phyloP scores from a whole-genome alignment of 163 green algal genomes.

The Trebouxiophyceae sp. region DNA sequence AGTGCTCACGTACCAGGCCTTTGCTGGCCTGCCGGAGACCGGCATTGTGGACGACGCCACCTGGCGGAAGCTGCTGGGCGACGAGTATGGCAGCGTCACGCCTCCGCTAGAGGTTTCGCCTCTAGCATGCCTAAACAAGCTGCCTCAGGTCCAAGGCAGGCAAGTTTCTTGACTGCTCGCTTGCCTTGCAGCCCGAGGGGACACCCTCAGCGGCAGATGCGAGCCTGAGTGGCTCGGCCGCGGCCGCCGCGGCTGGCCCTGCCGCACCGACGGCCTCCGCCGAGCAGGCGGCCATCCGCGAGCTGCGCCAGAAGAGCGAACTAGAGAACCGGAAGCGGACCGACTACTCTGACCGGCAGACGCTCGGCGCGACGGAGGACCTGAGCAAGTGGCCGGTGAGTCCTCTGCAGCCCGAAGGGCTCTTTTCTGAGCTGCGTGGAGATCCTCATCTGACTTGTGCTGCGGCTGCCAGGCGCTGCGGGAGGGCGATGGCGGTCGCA shows the following conservation, averaged over 20 bases:
- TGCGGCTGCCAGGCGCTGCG: constrained; percentile 70
- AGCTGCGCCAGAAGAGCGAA: neutral
- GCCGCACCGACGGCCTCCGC: too few relatives aligned
- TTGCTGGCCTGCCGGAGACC: constrained; percentile 41
- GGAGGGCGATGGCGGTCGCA: constrained; percentile 63
- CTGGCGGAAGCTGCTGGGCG: constrained; percentile 40
- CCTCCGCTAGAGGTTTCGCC: neutral
- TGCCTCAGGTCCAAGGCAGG: too few relatives aligned
- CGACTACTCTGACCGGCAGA: constrained; percentile 1
- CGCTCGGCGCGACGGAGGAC: too few relatives aligned
- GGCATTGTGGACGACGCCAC: constrained; percentile 38
- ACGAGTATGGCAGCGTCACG: constrained; percentile 1
- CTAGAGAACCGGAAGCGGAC: neutral
- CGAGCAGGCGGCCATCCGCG: neutral
- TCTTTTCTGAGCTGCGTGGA: too few relatives aligned
- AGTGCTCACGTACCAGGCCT: constrained; percentile 65
- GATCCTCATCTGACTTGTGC: too few relatives aligned
- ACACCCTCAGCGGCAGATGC: neutral
- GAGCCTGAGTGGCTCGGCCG: neutral
- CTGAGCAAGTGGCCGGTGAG: too few relatives aligned
- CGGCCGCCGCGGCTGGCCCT: too few relatives aligned
- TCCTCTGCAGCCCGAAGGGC: too few relatives aligned
- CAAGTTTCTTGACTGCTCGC: too few relatives aligned
- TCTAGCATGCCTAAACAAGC: too few relatives aligned
- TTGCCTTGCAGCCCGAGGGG: neutral